Percentiles rank a stretch among this genome's conserved stretches.
Evolutionary conservation across 768 basidiomycete species (phyloP).

Genomic region (Hirschioporus abietinus): DNA sequence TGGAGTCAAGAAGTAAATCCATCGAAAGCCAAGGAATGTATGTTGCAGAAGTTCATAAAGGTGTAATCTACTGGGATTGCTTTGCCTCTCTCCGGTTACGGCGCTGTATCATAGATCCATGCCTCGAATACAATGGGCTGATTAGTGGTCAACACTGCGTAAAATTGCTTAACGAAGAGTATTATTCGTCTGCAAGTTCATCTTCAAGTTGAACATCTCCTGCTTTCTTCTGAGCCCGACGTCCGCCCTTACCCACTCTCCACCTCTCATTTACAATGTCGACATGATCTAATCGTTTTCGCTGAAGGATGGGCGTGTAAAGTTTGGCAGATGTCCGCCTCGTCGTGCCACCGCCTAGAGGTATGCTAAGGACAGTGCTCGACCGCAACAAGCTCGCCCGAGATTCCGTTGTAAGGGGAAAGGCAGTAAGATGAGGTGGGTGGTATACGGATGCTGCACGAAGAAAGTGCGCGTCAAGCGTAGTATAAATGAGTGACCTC

Average conservation of each 20-base stretch:
- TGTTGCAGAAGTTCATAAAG: not conserved
- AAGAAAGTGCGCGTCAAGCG: slow-evolving; percentile 63
- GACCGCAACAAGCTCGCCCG: slow-evolving; percentile 16
- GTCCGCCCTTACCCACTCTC: slow-evolving; percentile 59
- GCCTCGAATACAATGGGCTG: not conserved
- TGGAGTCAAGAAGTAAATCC: not conserved
- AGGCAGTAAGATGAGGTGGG: slow-evolving; percentile 30
- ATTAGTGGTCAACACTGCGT: not conserved
- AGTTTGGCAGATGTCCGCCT: slow-evolving; percentile 42
- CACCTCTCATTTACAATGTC: slow-evolving; percentile 77
- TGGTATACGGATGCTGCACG: slow-evolving; percentile 50
- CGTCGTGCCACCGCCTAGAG: slow-evolving; percentile 67
- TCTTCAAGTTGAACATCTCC: slow-evolving; percentile 15
- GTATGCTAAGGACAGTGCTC: slow-evolving; percentile 38
- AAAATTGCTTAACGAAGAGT: not conserved
- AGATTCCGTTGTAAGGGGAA: slow-evolving; percentile 26
- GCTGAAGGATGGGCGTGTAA: slow-evolving; percentile 61
- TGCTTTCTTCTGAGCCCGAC: slow-evolving; percentile 33
- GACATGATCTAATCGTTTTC: slow-evolving; percentile 65
- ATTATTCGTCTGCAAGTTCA: slow-evolving; percentile 6
- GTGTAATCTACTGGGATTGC: not conserved
- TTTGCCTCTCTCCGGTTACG: not conserved
- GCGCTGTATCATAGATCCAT: not conserved
- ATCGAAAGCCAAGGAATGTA: not conserved
- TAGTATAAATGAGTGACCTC: slow-evolving; percentile 58